phyloP scores from a whole-genome alignment of 2,329 filamentous ascomycete genomes.

The Alternaria ethzedia region DNA sequence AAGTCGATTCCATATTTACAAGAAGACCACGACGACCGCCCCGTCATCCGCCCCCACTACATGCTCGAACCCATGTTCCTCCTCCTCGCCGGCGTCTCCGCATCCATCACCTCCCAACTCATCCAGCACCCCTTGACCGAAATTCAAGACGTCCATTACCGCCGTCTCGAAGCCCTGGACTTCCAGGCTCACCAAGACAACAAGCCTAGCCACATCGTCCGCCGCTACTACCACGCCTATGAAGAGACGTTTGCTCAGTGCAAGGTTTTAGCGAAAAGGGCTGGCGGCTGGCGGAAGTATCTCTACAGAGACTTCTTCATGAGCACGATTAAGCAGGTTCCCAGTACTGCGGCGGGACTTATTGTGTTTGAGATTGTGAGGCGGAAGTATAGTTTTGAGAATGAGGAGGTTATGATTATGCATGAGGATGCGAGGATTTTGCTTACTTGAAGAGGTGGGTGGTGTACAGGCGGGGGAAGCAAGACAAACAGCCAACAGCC shows the following conservation, averaged over 20 bases:
- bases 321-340: slow-evolving; percentile 75
- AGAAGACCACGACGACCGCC: slow-evolving; percentile 39
- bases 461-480: too few relatives aligned
- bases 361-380: slow-evolving; percentile 81
- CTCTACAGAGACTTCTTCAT: slow-evolving; percentile 75
- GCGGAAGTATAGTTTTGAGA: slow-evolving; percentile 72
- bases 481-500: too few relatives aligned
- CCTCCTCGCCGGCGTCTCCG: slow-evolving; percentile 70
- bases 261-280: slow-evolving; percentile 62
- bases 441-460: slow-evolving; percentile 55
- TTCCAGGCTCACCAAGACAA: slow-evolving; percentile 55
- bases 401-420: slow-evolving; percentile 56
- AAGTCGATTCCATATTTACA: slow-evolving; percentile 27
- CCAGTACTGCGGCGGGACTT: slow-evolving; percentile 76
- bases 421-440: slow-evolving; percentile 76
- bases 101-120: slow-evolving; percentile 71
- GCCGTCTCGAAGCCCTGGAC: slow-evolving; percentile 74
- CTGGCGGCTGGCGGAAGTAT: slow-evolving; percentile 65
- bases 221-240: slow-evolving; percentile 74
- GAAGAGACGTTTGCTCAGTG: slow-evolving; percentile 70
- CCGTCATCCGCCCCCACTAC: slow-evolving; percentile 74
- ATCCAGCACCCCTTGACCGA: slow-evolving; percentile 75
- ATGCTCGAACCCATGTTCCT: slow-evolving; percentile 76
- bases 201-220: slow-evolving; percentile 51
- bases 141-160: slow-evolving; percentile 75